phyloP scores from a whole-genome alignment of 805 yeast genomes.

The Pichia insulana region DNA sequence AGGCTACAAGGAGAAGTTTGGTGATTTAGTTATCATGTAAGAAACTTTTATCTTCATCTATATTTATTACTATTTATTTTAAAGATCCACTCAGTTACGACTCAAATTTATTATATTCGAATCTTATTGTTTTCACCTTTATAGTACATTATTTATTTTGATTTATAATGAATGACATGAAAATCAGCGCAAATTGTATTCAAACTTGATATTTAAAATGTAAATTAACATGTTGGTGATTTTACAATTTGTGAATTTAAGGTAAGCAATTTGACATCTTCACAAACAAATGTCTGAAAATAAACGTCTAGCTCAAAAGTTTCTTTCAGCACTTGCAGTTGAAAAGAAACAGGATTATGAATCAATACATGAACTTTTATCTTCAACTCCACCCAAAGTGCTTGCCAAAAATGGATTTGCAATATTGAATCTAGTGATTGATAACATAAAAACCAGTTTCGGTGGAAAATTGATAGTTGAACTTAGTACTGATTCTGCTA shows the following conservation, averaged over 20 bases:
- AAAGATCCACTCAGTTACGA: neutral
- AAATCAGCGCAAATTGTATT: no score
- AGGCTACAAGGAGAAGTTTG: conserved; percentile 97
- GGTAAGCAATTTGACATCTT: no score
- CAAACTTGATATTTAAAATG: no score
- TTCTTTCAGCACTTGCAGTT: conserved; percentile 33
- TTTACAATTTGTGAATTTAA: no score
- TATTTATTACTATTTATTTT: conserved; percentile 11
- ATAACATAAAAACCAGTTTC: conserved; percentile 63
- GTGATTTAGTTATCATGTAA: conserved; percentile 89
- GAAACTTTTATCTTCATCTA: conserved; percentile 5
- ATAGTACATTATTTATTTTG: neutral
- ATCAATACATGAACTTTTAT: conserved; percentile 35
- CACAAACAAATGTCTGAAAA: conserved; percentile 11
- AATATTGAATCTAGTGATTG: conserved; percentile 50
- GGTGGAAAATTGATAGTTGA: conserved; percentile 71
- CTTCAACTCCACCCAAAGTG: conserved; percentile 48
- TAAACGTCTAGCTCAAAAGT: conserved; percentile 26
- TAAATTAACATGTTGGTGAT: no score
- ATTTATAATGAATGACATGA: neutral
- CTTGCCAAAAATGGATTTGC: conserved; percentile 74
- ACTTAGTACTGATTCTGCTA: conserved; percentile 34
- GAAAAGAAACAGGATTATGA: conserved; percentile 49
- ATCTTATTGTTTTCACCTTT: neutral
- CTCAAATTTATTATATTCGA: neutral